Evolutionary conservation across 352 stramenopile genomes (phyloP), one percentile per base, ranked within the genome.

Genomic region (Phytophthora pseudosyringae): DNA sequence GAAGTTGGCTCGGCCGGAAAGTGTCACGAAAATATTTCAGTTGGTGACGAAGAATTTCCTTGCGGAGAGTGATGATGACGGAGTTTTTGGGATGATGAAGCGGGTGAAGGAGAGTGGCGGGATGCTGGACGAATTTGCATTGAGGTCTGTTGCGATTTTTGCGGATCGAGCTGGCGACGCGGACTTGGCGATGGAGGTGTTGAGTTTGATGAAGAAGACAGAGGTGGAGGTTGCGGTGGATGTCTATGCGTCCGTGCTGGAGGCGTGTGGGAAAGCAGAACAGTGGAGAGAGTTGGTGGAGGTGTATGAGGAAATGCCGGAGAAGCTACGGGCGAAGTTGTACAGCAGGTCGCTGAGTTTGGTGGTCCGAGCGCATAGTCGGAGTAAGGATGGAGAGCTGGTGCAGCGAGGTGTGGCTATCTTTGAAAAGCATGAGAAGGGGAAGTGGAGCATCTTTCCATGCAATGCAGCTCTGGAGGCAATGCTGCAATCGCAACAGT

Each of bases 1-100:
- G 11, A 58, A 59, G 26, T 32, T 57, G 26, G 44, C 58, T 29
- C 35, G 36, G 45, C 13, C 36, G 12, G 35, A 64, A 32, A 26
- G 9, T 3, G 28, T 26, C n/a, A 45, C 39, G 6, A 45, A 21
- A 45, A 45, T 45, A 8, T 45, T 18, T 26, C 39, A 12, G 21
- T 45, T 45, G 26, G 4, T 45, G 16, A 21, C 39, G n/a, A 45
- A 45, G 39, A 28, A 45, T 29, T 18, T 45, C n/a, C 3, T 26
- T 0, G n/a, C 26, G 39, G 9, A 45, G 7, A 45, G 39, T 29
- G 39, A 5, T 0, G 11, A 35, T n/a, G 11, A 21, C 28, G 26
- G 39, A 11, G 39, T 45, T 18, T 13, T 8, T 43, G 36, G 36
- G 36, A 13, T 43, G 39, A 5, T 45, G 15, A 28, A 45, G 39